Evolutionary conservation across 1,284 basidiomycete species (phyloP).

Genomic region (Ustilago hordei): DNA sequence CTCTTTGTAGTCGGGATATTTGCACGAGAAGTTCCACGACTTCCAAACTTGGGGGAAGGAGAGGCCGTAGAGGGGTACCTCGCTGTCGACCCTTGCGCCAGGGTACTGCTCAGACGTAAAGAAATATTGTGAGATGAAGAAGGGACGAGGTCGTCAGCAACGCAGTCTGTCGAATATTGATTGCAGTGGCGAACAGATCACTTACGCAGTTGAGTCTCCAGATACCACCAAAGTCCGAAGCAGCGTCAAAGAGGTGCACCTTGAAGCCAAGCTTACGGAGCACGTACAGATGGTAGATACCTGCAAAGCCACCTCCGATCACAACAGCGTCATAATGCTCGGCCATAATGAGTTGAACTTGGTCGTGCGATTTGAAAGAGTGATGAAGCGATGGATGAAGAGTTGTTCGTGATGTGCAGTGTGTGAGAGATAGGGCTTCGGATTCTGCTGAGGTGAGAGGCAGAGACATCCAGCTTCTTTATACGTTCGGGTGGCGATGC

Average conservation of each 20-base stretch:
- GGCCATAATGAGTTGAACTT: constrained; percentile 25
- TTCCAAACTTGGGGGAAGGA: constrained; percentile 48
- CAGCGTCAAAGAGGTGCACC: constrained; percentile 47
- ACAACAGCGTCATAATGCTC: constrained; percentile 48
- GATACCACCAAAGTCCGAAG: constrained; percentile 52
- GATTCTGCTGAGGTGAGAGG: not conserved
- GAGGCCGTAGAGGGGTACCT: constrained; percentile 53
- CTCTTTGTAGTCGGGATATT: constrained; percentile 54
- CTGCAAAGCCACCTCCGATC: constrained; percentile 53
- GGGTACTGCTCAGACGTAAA: constrained; percentile 28
- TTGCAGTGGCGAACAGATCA: not conserved
- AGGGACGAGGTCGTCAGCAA: not conserved
- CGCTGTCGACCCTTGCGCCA: constrained; percentile 53
- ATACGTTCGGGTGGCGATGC: not conserved
- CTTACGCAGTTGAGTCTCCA: constrained; percentile 49
- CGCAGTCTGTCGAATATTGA: not conserved
- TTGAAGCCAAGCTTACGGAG: constrained; percentile 52
- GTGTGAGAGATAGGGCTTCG: not conserved
- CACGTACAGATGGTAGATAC: constrained; percentile 42
- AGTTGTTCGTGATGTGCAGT: not conserved
- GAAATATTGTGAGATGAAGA: not conserved
- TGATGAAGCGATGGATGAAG: not conserved
- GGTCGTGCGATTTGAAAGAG: not conserved
- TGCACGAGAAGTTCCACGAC: constrained; percentile 52
- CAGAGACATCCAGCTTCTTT: not conserved